A percentile compares a stretch with the other conserved stretches of the same genome.
These are phyloP conservation scores for Schizophyllum amplum DNA, from an alignment of 1,284 basidiomycete species.

Conservation along the genomic window DNA sequence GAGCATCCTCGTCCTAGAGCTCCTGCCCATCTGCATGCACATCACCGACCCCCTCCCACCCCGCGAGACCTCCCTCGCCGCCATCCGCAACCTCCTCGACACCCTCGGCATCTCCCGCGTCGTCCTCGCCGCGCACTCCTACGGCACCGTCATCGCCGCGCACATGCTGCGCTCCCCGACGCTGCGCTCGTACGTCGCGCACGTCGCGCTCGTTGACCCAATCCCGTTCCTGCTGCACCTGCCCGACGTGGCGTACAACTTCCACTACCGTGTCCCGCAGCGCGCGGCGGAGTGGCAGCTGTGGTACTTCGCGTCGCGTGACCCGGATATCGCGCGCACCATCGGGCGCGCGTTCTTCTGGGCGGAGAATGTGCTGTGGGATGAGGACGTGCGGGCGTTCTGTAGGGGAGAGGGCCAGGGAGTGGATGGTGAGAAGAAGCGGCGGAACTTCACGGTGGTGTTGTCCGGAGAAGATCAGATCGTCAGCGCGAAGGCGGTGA, in stretches of 20 bases:
- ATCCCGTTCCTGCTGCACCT: slow-evolving; percentile 57
- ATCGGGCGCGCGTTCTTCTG: slow-evolving; percentile 58
- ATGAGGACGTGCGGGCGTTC: slow-evolving; percentile 38
- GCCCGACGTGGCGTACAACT: slow-evolving; percentile 54
- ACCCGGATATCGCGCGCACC: slow-evolving; percentile 51
- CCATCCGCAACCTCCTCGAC: slow-evolving; percentile 33
- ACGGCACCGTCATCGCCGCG: slow-evolving; percentile 49
- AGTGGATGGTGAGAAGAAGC: neutral
- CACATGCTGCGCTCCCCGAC: slow-evolving; percentile 35
- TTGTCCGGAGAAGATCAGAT: slow-evolving; percentile 53
- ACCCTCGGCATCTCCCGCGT: slow-evolving; percentile 31
- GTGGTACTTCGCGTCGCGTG: slow-evolving; percentile 60
- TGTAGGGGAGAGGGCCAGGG: neutral
- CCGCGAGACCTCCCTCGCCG: slow-evolving; percentile 27
- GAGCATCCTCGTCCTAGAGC: slow-evolving; percentile 51
- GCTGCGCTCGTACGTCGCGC: slow-evolving; percentile 24
- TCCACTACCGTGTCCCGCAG: slow-evolving; percentile 48
- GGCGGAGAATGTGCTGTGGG: slow-evolving; percentile 53
- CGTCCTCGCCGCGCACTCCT: slow-evolving; percentile 50
- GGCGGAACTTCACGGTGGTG: slow-evolving; percentile 31
- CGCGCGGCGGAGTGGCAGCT: slow-evolving; percentile 56
- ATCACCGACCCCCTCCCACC: slow-evolving; percentile 43
- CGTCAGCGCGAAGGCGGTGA: slow-evolving; percentile 40
- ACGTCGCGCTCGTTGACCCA: slow-evolving; percentile 48
- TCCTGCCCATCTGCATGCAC: slow-evolving; percentile 50